Percentiles rank a stretch among this genome's conserved stretches.
Conservation (phyloP, 495 filamentous ascomycete genomes). For the Echria macrotheca region DNA sequence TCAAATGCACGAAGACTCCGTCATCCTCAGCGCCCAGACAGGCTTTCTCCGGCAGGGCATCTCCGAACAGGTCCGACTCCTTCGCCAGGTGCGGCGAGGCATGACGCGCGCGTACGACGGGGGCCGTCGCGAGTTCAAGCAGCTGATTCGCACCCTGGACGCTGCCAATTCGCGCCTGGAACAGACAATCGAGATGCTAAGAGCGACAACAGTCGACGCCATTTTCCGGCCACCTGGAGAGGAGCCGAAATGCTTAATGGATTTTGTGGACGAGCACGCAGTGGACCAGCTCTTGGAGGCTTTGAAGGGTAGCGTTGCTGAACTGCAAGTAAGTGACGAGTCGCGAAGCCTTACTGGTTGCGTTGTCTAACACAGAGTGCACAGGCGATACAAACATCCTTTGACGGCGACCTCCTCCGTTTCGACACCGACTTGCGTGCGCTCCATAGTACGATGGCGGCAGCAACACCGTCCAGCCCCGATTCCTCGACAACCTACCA, state of each 20-base stretch:
- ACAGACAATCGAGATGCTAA: slow-evolving; percentile 63
- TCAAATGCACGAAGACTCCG: slow-evolving; percentile 70
- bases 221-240: slow-evolving; percentile 66
- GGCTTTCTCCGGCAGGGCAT: slow-evolving; percentile 69
- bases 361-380: too few species aligned
- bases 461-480: slow-evolving; percentile 29
- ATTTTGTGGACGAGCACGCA: slow-evolving; percentile 82
- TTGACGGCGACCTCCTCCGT: slow-evolving; percentile 56
- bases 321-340: slow-evolving; percentile 38
- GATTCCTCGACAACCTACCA: slow-evolving; percentile 38
- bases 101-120: slow-evolving; percentile 48
- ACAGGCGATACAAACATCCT: slow-evolving; percentile 54
- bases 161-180: slow-evolving; percentile 64
- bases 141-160: slow-evolving; percentile 67
- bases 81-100: slow-evolving; percentile 59
- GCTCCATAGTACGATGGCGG: slow-evolving; percentile 36
- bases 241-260: slow-evolving; percentile 65
- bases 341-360: too few species aligned
- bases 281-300: slow-evolving; percentile 63
- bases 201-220: slow-evolving; percentile 66
- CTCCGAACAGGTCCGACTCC: slow-evolving; percentile 62
- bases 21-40: slow-evolving; percentile 70
- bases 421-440: slow-evolving; percentile 55
- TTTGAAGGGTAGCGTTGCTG: slow-evolving; percentile 61
- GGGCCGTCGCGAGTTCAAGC: slow-evolving; percentile 45